Evolutionary conservation across 257 asterid species (phyloP).

Genomic region (Sherardia arvensis): DNA sequence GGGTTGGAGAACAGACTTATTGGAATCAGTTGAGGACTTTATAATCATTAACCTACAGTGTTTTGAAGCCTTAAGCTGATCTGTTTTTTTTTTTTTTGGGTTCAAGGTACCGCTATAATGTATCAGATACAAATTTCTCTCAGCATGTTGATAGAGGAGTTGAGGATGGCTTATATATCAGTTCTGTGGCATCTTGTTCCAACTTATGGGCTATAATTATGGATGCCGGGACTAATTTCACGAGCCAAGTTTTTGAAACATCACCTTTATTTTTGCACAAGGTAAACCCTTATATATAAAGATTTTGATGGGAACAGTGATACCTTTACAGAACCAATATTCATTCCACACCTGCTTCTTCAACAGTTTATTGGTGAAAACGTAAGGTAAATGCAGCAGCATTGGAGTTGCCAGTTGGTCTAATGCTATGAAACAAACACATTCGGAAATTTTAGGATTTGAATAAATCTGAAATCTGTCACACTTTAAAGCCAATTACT

Average conservation of each 20-base stretch:
- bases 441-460: no score
- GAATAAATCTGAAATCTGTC: no score
- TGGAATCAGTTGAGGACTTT: no score
- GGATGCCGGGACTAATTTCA: slow-evolving; percentile 41
- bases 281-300: slow-evolving; percentile 17
- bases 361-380: no score
- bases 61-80: not conserved
- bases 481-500: not conserved
- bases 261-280: slow-evolving; percentile 33
- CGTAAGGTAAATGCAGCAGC: no score
- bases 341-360: no score
- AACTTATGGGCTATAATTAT: slow-evolving; percentile 41
- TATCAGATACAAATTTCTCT: slow-evolving; percentile 28
- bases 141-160: slow-evolving; percentile 39
- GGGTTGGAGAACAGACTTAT: not conserved
- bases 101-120: slow-evolving; percentile 38
- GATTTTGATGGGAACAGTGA: not conserved
- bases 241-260: slow-evolving; percentile 34
- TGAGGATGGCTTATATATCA: slow-evolving; percentile 33
- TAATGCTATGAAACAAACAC: not conserved
- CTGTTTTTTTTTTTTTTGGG: not conserved
- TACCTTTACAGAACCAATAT: not conserved
- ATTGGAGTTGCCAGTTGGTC: no score
- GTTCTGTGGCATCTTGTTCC: slow-evolving; percentile 42
- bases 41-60: not conserved